These are phyloP conservation scores for Aciculosporium take DNA, from an alignment of 2,329 filamentous ascomycete species.

Conservation along the genomic window DNA sequence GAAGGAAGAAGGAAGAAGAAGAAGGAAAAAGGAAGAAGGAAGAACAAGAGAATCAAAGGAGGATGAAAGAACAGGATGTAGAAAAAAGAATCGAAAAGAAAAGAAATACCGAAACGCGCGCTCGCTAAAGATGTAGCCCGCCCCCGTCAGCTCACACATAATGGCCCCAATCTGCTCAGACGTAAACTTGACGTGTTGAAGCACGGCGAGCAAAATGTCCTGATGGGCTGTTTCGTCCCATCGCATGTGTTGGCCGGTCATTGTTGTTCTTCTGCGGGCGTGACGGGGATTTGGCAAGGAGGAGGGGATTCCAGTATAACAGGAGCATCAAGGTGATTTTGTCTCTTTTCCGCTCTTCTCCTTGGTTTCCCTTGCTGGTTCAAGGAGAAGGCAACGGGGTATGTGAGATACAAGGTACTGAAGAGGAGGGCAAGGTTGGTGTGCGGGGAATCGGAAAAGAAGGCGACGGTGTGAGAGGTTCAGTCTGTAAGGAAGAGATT, in stretches of 20 bases:
- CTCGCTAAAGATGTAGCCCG: slow-evolving; percentile 26
- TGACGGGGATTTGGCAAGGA: not conserved
- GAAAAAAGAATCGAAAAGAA: not conserved
- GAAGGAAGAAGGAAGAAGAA: not conserved
- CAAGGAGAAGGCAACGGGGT: too few species aligned
- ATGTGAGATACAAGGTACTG: too few species aligned
- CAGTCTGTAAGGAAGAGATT: too few species aligned
- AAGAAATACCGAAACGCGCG: slow-evolving; percentile 25
- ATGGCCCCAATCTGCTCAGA: slow-evolving; percentile 20
- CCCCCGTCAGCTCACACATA: slow-evolving; percentile 21
- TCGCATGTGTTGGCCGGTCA: slow-evolving; percentile 18
- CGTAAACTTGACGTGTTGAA: slow-evolving; percentile 22
- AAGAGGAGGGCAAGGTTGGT: too few species aligned
- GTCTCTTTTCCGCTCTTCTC: too few species aligned
- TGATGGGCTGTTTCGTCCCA: slow-evolving; percentile 30
- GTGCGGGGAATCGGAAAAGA: too few species aligned
- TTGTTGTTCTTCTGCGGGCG: not conserved
- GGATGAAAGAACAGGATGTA: not conserved
- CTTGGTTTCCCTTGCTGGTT: too few species aligned
- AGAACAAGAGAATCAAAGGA: not conserved
- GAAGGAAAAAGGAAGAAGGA: not conserved
- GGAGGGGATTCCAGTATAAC: not conserved
- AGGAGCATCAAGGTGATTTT: too few species aligned
- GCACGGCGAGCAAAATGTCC: slow-evolving; percentile 28
- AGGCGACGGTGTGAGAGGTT: too few species aligned